Percentiles rank a stretch among this genome's conserved stretches.
Evolutionary conservation across 495 filamentous ascomycete genomes (phyloP).

Genomic region (Penicillium dipodomyicola): DNA sequence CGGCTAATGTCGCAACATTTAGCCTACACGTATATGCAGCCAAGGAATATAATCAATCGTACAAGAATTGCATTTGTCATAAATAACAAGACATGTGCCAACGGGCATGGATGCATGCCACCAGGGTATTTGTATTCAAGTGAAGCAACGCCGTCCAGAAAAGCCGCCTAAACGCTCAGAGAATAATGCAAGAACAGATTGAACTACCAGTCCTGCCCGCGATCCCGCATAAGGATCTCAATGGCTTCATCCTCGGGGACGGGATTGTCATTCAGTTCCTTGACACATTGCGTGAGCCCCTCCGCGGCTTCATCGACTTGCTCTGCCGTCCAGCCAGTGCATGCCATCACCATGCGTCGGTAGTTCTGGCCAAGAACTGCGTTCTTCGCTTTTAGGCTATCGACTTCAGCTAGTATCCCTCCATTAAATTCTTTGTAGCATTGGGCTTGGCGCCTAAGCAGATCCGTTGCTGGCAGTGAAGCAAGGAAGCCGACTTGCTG

Average conservation of each 20-base stretch:
- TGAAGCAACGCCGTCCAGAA: conserved; percentile 22
- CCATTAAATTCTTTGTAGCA: conserved; percentile 39
- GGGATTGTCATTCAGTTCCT: conserved; percentile 49
- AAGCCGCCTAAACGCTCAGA: conserved; percentile 24
- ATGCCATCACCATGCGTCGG: conserved; percentile 50
- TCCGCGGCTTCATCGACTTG: conserved; percentile 49
- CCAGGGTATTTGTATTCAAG: conserved; percentile 31
- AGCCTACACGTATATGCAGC: conserved; percentile 3
- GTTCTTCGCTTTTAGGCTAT: conserved; percentile 43
- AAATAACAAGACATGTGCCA: conserved; percentile 21
- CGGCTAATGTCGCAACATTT: conserved; percentile 11
- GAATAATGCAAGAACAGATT: conserved; percentile 10
- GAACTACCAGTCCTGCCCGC: conserved; percentile 48
- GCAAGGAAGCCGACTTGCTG: conserved; percentile 37
- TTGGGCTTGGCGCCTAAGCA: conserved; percentile 29
- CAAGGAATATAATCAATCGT: background rate
- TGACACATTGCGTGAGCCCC: conserved; percentile 46
- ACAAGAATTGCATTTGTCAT: conserved; percentile 13
- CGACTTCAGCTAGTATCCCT: conserved; percentile 38
- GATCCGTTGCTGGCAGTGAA: conserved; percentile 29
- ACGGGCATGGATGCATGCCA: conserved; percentile 19
- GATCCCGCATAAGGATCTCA: conserved; percentile 50
- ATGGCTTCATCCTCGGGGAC: conserved; percentile 49
- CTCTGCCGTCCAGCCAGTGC: conserved; percentile 46
- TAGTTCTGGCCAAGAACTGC: conserved; percentile 48